Conservation (phyloP, 2,329 filamentous ascomycete genomes). For the Xylariaceae sp. region DNA sequence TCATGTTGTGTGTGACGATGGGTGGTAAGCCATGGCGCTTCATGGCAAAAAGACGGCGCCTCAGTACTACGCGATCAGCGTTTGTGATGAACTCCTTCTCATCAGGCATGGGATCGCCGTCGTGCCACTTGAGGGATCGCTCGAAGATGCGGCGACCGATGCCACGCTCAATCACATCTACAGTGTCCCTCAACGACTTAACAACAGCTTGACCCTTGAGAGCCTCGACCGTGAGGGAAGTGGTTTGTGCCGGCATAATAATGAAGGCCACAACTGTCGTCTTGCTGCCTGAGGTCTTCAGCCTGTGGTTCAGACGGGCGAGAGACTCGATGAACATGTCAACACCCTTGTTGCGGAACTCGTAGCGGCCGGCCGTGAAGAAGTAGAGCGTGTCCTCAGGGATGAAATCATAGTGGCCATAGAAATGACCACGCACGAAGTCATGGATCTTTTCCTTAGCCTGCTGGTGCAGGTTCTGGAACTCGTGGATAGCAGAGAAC, state of each 20-base stretch:
- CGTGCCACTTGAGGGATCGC: constrained; percentile 89
- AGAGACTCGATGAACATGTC: constrained; percentile 99
- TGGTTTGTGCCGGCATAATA: constrained; percentile 97
- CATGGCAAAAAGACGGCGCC: constrained; percentile 91
- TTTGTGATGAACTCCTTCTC: constrained; percentile 93
- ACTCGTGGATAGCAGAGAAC: constrained; percentile 97
- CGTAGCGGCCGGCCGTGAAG: constrained; percentile 94
- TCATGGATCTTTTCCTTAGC: constrained; percentile 98
- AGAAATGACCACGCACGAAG: constrained; percentile 96
- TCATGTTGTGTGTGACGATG: constrained; percentile 98
- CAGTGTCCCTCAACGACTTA: constrained; percentile 89
- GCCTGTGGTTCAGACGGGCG: constrained; percentile 85
- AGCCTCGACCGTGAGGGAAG: constrained; percentile 89
- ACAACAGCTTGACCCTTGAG: constrained; percentile 96
- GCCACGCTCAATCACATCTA: constrained; percentile 85
- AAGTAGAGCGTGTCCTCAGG: constrained; percentile 95
- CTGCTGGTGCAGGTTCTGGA: constrained; percentile 95
- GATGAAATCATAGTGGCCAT: constrained; percentile 96
- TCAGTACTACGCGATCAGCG: constrained; percentile 87
- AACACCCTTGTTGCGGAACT: constrained; percentile 97
- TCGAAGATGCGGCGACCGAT: constrained; percentile 94
- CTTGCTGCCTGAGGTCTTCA: constrained; percentile 80
- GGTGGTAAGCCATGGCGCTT: constrained; percentile 86
- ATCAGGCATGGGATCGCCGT: constrained; percentile 87
- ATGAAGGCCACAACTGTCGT: constrained; percentile 95